Evolutionary conservation across 257 asterid species (phyloP), one percentile per base, ranked within the genome.

Genomic region (Ophiorrhiza pumila): DNA sequence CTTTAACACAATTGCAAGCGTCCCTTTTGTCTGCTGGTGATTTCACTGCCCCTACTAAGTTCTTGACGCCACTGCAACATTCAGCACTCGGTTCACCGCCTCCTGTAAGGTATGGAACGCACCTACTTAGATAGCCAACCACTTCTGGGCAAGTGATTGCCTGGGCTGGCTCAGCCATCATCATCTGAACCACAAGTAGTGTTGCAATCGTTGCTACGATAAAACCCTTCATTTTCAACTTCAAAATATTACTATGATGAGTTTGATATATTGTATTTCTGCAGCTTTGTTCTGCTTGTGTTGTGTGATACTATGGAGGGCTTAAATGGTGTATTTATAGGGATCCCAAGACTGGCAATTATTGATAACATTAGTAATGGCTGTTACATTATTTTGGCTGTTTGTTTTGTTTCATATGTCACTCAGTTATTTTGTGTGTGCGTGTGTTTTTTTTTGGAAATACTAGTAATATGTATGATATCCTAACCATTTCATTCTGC

Each of bases 111-210:
- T 71, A 87, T 0, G 74, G 35, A 43, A 83, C 42, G 75, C 92
- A 83, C 0, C 83, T 77, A 13, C 73, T 68, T 68, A 87, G 5
- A 7, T 74, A 76, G 17, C 58, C 60, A 65, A 76, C 84, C 7
- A 87, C 88, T 57, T 86, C 79, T 2, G 75, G 73, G 27, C 90
- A 86, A 29, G 60, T 65, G 7, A 81, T 80, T 5, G 84, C 87
- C 53, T 58, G 56, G 3, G 81, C 81, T 1, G 76, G 78, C 71
- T 59, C 73, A 47, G 52, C 71, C n/a, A n/a, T n/a, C 27, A 25
- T 53, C 32, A 66, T 11, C 18, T 45, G 71, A 46, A 80, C 22
- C 34, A 77, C 31, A 41, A 76, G 79, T 2, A 85, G 63, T 56
- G 71, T 50, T 57, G 79, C 74, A 53, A 85, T 42, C 10, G 56